Evolutionary conservation across 495 filamentous ascomycete genomes (phyloP), one percentile per base, ranked within the genome.

Genomic region (Aspergillus sclerotiicarbonarius): DNA sequence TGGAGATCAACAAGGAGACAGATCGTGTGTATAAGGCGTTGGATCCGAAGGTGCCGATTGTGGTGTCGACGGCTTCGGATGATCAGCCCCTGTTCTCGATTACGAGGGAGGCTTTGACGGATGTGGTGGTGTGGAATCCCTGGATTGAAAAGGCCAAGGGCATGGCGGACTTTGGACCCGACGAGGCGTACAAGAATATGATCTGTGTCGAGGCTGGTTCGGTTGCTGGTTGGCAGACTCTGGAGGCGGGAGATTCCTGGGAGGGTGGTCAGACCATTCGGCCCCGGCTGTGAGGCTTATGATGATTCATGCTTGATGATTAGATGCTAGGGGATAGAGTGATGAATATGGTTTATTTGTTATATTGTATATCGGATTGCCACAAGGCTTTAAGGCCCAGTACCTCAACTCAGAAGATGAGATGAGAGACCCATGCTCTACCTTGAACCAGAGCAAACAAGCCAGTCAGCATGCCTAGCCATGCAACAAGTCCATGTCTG

Each of bases 111-210:
- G 91, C 87, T 64, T 76, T 99, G 54, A 75, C 76, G 53, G 90
- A 98, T 53, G 87, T 92, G 32, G 92, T 96, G 2, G 90, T 99
- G 3, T 99, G 95, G 95, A 99, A 99, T 71, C 95, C 95, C 4
- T 97, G 94, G 92, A 79, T 80, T 31, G 89, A 90, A 53, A 93
- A 92, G 72, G 87, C 89, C 8, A 81, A 80, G 61, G 81, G 80
- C 0, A 92, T 98, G 80, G 86, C 76, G 33, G 94, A 99, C 65
- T 96, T 99, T 72, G 85, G 81, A 47, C 93, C 93, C 4, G 86
- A 91, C 64, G 90, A 91, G 56, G 94, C 90, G 20, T 97, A 86
- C 72, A 88, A 89, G 76, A 82, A 90, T 19, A 96, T 98, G 90
- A 75, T 98, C 50, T 97, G 93, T 71, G 84, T 98, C 47, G 95